Percentiles rank a stretch among this genome's conserved stretches.
Conservation (phyloP, 2,329 filamentous ascomycete species). For the Sordariomycetes sp. region DNA sequence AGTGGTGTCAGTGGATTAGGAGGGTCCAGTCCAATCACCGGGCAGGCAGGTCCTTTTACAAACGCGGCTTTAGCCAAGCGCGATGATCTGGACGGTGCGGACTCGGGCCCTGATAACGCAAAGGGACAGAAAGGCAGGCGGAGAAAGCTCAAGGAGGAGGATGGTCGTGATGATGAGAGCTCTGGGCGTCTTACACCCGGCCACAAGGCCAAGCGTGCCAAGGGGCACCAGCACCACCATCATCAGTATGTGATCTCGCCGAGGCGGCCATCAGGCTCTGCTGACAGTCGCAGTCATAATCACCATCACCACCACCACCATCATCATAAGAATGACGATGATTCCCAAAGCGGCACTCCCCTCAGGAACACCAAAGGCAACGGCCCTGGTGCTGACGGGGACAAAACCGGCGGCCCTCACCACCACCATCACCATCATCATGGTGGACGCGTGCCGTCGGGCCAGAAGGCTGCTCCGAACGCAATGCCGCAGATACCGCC, state of each 20-base stretch:
- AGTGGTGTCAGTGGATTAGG: constrained; percentile 43
- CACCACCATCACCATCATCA: constrained; percentile 27
- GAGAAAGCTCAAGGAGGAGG: constrained; percentile 71
- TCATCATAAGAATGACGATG: constrained; percentile 34
- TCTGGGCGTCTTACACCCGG: constrained; percentile 53
- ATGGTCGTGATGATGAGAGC: constrained; percentile 56
- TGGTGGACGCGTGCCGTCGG: constrained; percentile 19
- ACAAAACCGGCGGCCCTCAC: constrained; percentile 25
- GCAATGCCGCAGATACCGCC: constrained; percentile 30
- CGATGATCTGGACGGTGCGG: constrained; percentile 43
- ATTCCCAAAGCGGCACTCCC: constrained; percentile 15
- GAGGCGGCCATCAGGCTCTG: background rate
- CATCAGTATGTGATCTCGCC: constrained; percentile 45
- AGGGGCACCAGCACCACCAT: constrained; percentile 58
- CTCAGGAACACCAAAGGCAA: constrained; percentile 41
- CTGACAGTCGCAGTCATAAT: constrained; percentile 16
- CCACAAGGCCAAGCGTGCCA: constrained; percentile 54
- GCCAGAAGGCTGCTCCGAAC: constrained; percentile 12
- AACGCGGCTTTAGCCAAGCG: constrained; percentile 35
- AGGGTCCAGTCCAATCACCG: constrained; percentile 40
- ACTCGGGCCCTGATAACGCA: constrained; percentile 29
- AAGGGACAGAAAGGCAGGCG: constrained; percentile 46
- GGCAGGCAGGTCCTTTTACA: constrained; percentile 33
- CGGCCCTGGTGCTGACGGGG: constrained; percentile 18
- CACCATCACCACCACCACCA: constrained; percentile 58